Evolutionary conservation across 2,329 filamentous ascomycete species (phyloP), one percentile per base, ranked within the genome.

Genomic region (Penicillium sp.): DNA sequence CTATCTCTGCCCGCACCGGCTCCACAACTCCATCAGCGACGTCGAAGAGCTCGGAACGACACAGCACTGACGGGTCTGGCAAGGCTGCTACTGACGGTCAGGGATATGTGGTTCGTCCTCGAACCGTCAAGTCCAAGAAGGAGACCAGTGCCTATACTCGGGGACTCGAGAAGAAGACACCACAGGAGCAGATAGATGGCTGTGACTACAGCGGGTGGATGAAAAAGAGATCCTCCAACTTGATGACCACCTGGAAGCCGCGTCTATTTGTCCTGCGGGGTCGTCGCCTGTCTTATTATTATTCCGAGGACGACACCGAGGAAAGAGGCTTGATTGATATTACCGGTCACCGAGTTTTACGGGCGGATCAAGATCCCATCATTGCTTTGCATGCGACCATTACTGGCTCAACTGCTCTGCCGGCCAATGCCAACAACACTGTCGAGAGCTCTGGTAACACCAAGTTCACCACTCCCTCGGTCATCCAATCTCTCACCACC

Each of bases 181-280:
- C 94, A 0, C 80, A 85, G 51, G 90, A 96, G 69, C 91, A 93
- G 57, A 94, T 96, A 74, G 78, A 85, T 58, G 86, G 85, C 57
- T 93, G 91, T 51, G 93, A 99, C 68, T 97, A 96, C 71, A 93
- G 88, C 66, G 94, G 94, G 1, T 99, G 94, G 94, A 99, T 99
- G 94, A 97, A 94, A 80, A 99, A 99, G 81, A 92, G 95, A 74
- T 96, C 91, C 56, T 93, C 91, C 1, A 94, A 93, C 67, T 79
- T 97, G 32, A 96, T 99, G 87, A 91, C 91, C 2, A 96, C 92
- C 1, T 99, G 94, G 94, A 99, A 97, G 69, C 89, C 92, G 11
- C 87, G 94, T 11, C 81, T 97, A n/a, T 99, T 99, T 68, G 87
- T 99, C 7, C 84, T 99, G 54, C 92, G 91, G 67, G 94, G 94